Percentiles rank a stretch among this genome's conserved stretches.
Evolutionary conservation across 2,329 filamentous ascomycete species (phyloP).

Genomic region (Alternaria sp.): DNA sequence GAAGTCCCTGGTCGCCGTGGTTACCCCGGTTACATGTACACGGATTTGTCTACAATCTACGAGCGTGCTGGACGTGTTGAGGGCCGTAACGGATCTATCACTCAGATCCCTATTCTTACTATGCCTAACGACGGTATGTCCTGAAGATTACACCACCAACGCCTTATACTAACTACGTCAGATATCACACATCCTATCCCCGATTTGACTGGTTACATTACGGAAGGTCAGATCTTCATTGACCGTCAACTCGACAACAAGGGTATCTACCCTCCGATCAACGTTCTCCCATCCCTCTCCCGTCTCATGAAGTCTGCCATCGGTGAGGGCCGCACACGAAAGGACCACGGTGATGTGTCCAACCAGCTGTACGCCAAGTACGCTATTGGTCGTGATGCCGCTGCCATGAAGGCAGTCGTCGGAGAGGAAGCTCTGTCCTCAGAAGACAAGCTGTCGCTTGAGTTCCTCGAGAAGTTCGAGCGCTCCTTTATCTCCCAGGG

Average conservation of each 20-base stretch:
- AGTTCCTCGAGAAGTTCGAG: conserved; percentile 99
- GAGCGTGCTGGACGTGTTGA: conserved; percentile 97
- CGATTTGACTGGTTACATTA: conserved; percentile 98
- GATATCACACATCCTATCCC: conserved; percentile 99
- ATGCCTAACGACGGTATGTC: conserved; percentile 93
- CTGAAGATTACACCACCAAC: neutral
- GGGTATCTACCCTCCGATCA: conserved; percentile 98
- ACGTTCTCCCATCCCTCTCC: conserved; percentile 95
- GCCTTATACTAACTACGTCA: conserved; percentile 42
- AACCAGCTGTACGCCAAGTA: conserved; percentile 99
- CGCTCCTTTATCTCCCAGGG: conserved; percentile 92
- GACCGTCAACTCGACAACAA: conserved; percentile 95
- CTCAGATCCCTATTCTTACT: conserved; percentile 97
- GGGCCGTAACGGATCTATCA: conserved; percentile 97
- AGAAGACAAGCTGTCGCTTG: conserved; percentile 96
- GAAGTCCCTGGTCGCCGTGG: conserved; percentile 99
- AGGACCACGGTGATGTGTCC: conserved; percentile 97
- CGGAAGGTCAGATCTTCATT: conserved; percentile 97
- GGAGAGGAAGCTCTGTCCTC: conserved; percentile 95
- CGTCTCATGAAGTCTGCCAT: conserved; percentile 99
- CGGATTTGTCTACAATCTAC: conserved; percentile 99
- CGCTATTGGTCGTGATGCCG: conserved; percentile 97
- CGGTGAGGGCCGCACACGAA: conserved; percentile 94
- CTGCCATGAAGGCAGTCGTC: conserved; percentile 99
- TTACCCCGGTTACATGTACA: conserved; percentile 99